Conservation (phyloP, 2,329 filamentous ascomycete genomes). For the Venturia aucupariae region DNA sequence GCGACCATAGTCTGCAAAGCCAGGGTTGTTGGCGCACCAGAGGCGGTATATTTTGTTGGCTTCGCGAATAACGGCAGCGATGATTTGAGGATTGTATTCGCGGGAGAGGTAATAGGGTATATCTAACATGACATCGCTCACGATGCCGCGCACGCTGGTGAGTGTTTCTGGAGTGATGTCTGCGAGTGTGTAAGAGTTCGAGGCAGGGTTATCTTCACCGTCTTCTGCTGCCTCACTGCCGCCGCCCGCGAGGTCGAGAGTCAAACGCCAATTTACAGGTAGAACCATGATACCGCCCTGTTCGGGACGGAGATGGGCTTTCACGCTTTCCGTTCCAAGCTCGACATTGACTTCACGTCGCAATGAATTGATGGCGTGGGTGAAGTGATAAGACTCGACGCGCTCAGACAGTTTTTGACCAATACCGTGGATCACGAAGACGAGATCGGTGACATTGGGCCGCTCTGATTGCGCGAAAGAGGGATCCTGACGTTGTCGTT, state of each 20-base stretch:
- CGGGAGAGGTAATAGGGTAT: slow-evolving; percentile 97
- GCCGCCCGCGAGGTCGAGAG: slow-evolving; percentile 77
- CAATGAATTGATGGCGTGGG: slow-evolving; percentile 87
- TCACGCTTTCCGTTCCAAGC: slow-evolving; percentile 64
- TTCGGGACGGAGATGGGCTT: slow-evolving; percentile 62
- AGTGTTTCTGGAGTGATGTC: slow-evolving; percentile 90
- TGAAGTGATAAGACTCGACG: slow-evolving; percentile 95
- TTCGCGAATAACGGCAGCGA: slow-evolving; percentile 75
- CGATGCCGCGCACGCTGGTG: slow-evolving; percentile 80
- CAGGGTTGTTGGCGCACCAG: slow-evolving; percentile 90
- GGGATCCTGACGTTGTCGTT: slow-evolving; percentile 39
- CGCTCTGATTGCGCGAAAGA: slow-evolving; percentile 55
- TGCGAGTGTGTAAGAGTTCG: slow-evolving; percentile 60
- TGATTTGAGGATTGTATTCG: slow-evolving; percentile 84
- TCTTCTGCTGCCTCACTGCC: slow-evolving; percentile 35
- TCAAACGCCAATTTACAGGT: slow-evolving; percentile 89
- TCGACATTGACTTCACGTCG: slow-evolving; percentile 80
- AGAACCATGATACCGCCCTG: slow-evolving; percentile 89
- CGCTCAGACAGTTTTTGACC: slow-evolving; percentile 92
- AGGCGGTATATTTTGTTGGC: slow-evolving; percentile 92
- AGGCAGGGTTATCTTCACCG: slow-evolving; percentile 46
- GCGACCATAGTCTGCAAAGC: slow-evolving; percentile 68
- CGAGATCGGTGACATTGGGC: slow-evolving; percentile 71
- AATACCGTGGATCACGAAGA: slow-evolving; percentile 90
- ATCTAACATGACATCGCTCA: slow-evolving; percentile 96